Percentiles rank a stretch among this genome's conserved stretches.
Conservation (phyloP, 176 grass and related monocot species). For the Guadua angustifolia region DNA sequence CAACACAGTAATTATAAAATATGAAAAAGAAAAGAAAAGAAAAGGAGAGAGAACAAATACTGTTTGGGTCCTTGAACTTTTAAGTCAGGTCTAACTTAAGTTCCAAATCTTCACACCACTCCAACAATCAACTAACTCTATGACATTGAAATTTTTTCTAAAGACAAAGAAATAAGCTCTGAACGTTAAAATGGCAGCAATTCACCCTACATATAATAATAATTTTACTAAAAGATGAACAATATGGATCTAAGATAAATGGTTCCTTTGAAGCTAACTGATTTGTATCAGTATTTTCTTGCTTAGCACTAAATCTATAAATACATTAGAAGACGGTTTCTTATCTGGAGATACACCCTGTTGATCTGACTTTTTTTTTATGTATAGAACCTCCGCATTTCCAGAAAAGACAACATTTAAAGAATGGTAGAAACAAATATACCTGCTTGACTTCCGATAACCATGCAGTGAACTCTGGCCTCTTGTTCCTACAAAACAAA, state of each 20-base stretch:
- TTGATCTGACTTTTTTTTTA: neutral
- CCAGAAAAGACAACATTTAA: neutral
- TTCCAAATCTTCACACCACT: neutral
- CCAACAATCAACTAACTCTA: neutral
- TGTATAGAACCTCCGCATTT: neutral
- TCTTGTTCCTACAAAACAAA: conserved; percentile 77
- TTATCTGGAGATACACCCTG: neutral
- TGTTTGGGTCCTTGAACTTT: neutral
- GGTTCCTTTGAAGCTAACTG: neutral
- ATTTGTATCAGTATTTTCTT: neutral
- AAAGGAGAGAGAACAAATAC: conserved; percentile 2
- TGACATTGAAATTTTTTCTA: neutral
- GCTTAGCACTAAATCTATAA: neutral
- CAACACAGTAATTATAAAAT: neutral
- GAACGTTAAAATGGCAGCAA: neutral
- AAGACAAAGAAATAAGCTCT: conserved; percentile 11
- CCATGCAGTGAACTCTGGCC: conserved; percentile 98
- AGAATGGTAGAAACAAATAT: conserved; percentile 27
- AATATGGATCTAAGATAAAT: neutral
- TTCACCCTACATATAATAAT: neutral
- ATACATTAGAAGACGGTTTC: neutral
- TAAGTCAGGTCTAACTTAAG: conserved; percentile 12
- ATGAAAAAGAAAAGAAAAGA: neutral
- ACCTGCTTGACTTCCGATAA: conserved; percentile 94
- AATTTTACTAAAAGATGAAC: conserved; percentile 12